Evolutionary conservation across 768 basidiomycete species (phyloP), one percentile per base, ranked within the genome.

Genomic region (Coprinopsis marcescibilis): DNA sequence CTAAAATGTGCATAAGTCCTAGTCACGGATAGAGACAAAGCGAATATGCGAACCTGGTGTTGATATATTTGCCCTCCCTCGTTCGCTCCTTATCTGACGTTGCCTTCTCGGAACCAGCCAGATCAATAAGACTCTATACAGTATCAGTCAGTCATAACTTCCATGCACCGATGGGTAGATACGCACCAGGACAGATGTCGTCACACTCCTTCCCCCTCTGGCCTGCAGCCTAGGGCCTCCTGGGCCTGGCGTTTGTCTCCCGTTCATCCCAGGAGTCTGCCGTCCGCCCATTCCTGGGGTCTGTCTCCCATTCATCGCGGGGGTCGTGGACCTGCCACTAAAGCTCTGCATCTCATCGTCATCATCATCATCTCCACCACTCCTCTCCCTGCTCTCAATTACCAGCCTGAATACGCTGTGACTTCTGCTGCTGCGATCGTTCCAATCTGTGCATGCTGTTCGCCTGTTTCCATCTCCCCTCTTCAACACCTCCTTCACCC

Each of bases 401-500:
- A 98, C 94, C 23, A 97, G 77, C 24, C 93, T 72, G 63, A 98
- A 96, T 0, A 98, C 89, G 53, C 87, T 89, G 62, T 97, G 95
- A 68, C 90, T 93, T 26, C 95, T 75, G 60, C 89, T 92, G 68
- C 89, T 93, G 49, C 95, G 69, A 57, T 93, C 88, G 60, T 99
- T 99, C 95, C 95, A 99, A 58, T 99, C 95, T n/a, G 96, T 99
- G 55, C 83, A 89, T 1, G 93, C 94, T 3, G 93, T 96, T 50
- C 91, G 72, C 41, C 95, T 71, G 57, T 90, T 83, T 3, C 85
- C 80, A 61, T 96, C 91, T 3, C 95, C 95, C 19, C 90, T 71
- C 56, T 78, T 75, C 55, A 99, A 67, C 3, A 97, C 85, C 49
- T 89, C 89, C 44, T 81, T 78, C 12, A 98, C 90, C 30, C 86